These are phyloP conservation scores for Mrakia frigida DNA, from an alignment of 768 basidiomycete species.

Conservation along the genomic window DNA sequence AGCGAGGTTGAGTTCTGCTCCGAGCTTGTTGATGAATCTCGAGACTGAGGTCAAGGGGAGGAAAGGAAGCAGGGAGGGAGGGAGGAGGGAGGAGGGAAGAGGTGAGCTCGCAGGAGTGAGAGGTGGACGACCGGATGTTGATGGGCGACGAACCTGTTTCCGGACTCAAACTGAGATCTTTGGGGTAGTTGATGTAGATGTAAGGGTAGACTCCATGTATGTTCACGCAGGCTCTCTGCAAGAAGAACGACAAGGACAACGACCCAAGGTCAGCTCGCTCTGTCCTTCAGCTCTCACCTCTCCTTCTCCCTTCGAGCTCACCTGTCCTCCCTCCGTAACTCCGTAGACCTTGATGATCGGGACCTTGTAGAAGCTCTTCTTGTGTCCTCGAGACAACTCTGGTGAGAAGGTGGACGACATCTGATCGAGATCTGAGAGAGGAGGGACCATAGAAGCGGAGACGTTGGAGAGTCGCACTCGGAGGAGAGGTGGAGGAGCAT, in stretches of 20 bases:
- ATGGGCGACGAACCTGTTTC: constrained; percentile 54
- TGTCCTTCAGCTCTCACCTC: not conserved
- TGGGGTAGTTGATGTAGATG: constrained; percentile 74
- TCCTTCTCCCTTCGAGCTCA: constrained; percentile 10
- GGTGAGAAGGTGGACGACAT: constrained; percentile 31
- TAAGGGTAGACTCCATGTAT: constrained; percentile 94
- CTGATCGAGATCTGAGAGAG: constrained; percentile 36
- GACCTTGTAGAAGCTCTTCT: constrained; percentile 52
- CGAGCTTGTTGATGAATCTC: constrained; percentile 62
- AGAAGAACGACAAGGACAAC: not conserved
- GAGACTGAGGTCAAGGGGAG: constrained; percentile 54
- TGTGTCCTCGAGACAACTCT: not conserved
- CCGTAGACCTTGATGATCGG: constrained; percentile 87
- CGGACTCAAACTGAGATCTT: constrained; percentile 56
- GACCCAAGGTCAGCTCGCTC: not conserved
- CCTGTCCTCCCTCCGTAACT: constrained; percentile 62
- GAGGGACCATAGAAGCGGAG: constrained; percentile 38
- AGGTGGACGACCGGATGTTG: not conserved
- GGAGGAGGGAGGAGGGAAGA: constrained; percentile 34
- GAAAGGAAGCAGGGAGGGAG: constrained; percentile 26
- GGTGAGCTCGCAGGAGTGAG: constrained; percentile 1
- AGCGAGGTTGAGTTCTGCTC: constrained; percentile 74
- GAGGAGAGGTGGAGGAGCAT: constrained; percentile 35
- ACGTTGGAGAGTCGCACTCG: constrained; percentile 46
- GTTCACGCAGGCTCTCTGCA: constrained; percentile 68